Conservation (phyloP, 768 basidiomycete genomes). For the Suillus weaverae region DNA sequence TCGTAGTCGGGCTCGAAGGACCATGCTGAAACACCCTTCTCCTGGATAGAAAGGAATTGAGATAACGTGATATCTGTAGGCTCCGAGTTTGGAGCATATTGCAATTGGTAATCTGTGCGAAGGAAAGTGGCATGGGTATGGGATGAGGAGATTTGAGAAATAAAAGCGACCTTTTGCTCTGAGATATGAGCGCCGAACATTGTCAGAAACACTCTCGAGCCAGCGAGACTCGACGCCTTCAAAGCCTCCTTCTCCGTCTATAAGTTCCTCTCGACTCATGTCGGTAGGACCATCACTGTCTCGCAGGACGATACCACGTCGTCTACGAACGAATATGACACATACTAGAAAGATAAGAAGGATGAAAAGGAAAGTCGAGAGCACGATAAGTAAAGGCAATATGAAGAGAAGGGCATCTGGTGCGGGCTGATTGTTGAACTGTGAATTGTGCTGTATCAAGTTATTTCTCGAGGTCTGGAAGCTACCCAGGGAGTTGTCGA, state of each 20-base stretch:
- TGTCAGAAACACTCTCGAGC: constrained; percentile 81
- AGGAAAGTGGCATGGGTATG: background rate
- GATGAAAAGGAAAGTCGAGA: constrained; percentile 90
- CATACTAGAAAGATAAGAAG: constrained; percentile 90
- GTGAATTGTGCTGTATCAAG: constrained; percentile 3
- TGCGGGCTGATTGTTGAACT: constrained; percentile 20
- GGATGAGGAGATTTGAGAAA: constrained; percentile 7
- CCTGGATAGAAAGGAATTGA: constrained; percentile 98
- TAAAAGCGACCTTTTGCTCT: constrained; percentile 77
- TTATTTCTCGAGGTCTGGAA: constrained; percentile 10
- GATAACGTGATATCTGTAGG: constrained; percentile 98
- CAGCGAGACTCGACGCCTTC: constrained; percentile 91
- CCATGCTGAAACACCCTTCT: constrained; percentile 99
- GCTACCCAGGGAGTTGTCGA: constrained; percentile 6
- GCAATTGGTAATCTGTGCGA: constrained; percentile 71
- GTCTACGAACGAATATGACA: constrained; percentile 77
- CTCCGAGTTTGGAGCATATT: constrained; percentile 94
- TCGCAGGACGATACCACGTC: constrained; percentile 73
- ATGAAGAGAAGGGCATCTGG: constrained; percentile 81
- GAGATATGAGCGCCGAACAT: constrained; percentile 65
- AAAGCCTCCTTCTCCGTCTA: constrained; percentile 91
- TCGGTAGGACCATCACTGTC: constrained; percentile 93
- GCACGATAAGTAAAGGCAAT: constrained; percentile 90
- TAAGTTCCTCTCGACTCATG: constrained; percentile 87
- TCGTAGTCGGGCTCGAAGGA: constrained; percentile 99